These are phyloP conservation scores for Petasospora fabianii DNA, from an alignment of 1,139 yeast species.

Conservation along the genomic window DNA sequence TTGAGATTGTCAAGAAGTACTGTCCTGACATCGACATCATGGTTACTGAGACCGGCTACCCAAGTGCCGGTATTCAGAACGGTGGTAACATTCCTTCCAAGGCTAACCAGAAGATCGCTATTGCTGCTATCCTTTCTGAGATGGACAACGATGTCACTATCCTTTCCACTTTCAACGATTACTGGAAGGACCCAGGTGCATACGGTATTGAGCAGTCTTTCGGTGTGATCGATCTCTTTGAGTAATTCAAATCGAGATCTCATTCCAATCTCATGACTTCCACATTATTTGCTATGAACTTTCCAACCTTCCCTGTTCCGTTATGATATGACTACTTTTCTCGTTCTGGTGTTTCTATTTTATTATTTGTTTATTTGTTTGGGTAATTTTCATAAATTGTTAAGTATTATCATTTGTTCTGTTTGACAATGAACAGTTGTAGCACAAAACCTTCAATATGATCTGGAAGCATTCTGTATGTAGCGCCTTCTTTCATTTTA, in stretches of 20 bases:
- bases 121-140: constrained; percentile 53
- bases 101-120: constrained; percentile 69
- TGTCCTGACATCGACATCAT: constrained; percentile 46
- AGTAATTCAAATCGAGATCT: constrained; percentile 5
- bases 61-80: constrained; percentile 64
- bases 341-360: neutral
- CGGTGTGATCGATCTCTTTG: constrained; percentile 47
- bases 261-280: constrained; percentile 2
- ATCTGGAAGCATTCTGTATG: too few species aligned
- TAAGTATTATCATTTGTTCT: neutral
- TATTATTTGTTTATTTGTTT: neutral
- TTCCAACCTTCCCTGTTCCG: neutral
- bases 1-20: constrained; percentile 44
- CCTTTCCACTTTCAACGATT: constrained; percentile 73
- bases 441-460: too few species aligned
- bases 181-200: constrained; percentile 85
- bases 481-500: too few species aligned
- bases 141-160: constrained; percentile 60
- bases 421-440: neutral
- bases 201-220: constrained; percentile 84
- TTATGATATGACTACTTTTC: neutral
- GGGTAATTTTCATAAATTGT: constrained; percentile 3
- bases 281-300: neutral
- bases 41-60: constrained; percentile 88
- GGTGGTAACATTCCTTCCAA: constrained; percentile 71